Percentiles rank a stretch among this genome's conserved stretches.
Conservation (phyloP, 2,329 filamentous ascomycete genomes). For the Cladobotryum protrusum region DNA sequence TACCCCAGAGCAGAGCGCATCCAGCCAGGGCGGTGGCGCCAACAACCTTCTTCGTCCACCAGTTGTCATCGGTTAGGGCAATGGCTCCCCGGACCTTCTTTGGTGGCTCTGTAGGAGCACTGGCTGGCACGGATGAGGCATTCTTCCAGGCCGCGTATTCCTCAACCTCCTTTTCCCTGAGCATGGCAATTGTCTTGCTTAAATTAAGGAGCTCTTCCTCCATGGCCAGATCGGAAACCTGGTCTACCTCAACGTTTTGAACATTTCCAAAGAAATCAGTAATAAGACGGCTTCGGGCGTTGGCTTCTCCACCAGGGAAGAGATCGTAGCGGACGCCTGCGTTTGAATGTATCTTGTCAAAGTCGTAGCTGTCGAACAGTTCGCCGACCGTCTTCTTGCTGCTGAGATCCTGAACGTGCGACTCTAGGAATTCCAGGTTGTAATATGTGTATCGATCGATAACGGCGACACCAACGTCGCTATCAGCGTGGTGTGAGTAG, state of each 20-base stretch:
- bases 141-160: conserved; percentile 29
- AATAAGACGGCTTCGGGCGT: conserved; percentile 71
- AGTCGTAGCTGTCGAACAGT: conserved; percentile 93
- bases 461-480: conserved; percentile 94
- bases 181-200: conserved; percentile 56
- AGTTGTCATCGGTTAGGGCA: conserved; percentile 58
- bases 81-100: conserved; percentile 39
- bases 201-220: conserved; percentile 74
- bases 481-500: conserved; percentile 96
- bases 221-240: conserved; percentile 48
- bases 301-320: conserved; percentile 77
- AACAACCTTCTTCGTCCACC: conserved; percentile 59
- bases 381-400: conserved; percentile 89
- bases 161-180: conserved; percentile 44
- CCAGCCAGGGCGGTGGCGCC: conserved; percentile 58
- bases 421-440: conserved; percentile 93
- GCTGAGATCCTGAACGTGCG: conserved; percentile 75
- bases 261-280: conserved; percentile 99
- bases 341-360: conserved; percentile 86
- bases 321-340: conserved; percentile 91
- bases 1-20: conserved; percentile 53
- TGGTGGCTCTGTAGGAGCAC: conserved; percentile 21
- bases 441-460: conserved; percentile 99
- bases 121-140: conserved; percentile 22
- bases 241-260: conserved; percentile 88